Evolutionary conservation across 805 yeast genomes (phyloP).

Genomic region (Metschnikowia reukaufii): DNA sequence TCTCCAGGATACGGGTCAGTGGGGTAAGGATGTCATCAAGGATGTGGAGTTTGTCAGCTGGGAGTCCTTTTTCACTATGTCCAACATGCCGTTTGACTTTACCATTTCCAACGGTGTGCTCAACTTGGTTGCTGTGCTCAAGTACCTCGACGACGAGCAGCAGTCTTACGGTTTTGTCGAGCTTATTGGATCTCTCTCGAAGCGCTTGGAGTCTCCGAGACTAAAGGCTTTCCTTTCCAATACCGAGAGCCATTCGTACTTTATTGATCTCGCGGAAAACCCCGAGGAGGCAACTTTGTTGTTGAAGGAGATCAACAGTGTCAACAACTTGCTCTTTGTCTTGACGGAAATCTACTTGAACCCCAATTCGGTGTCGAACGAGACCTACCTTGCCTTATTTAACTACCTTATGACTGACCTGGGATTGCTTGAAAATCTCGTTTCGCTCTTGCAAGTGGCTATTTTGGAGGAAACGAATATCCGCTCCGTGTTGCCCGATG

Average conservation of each 20-base stretch:
- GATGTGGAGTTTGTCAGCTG: slow-evolving; percentile 44
- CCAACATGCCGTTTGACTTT: slow-evolving; percentile 63
- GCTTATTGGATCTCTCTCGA: slow-evolving; percentile 34
- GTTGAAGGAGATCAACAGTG: slow-evolving; percentile 34
- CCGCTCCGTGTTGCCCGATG: slow-evolving; percentile 48
- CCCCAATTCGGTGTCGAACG: slow-evolving; percentile 50
- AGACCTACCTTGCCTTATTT: slow-evolving; percentile 42
- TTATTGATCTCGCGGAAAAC: slow-evolving; percentile 30
- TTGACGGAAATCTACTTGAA: slow-evolving; percentile 58
- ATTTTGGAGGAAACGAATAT: slow-evolving; percentile 58
- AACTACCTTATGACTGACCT: slow-evolving; percentile 19
- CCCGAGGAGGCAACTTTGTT: slow-evolving; percentile 31
- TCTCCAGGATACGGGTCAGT: slow-evolving; percentile 50
- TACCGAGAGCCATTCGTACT: slow-evolving; percentile 34
- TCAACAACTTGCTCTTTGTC: slow-evolving; percentile 49
- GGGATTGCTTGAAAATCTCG: slow-evolving; percentile 40
- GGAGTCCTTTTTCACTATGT: slow-evolving; percentile 47
- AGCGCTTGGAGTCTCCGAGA: slow-evolving; percentile 26
- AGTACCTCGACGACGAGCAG: slow-evolving; percentile 55
- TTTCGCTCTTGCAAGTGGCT: slow-evolving; percentile 48
- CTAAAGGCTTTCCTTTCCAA: slow-evolving; percentile 31
- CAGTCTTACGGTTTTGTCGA: slow-evolving; percentile 47
- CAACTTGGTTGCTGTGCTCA: slow-evolving; percentile 54
- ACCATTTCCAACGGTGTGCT: slow-evolving; percentile 53
- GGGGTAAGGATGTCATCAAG: slow-evolving; percentile 42